phyloP scores from a whole-genome alignment of 2,329 filamentous ascomycete genomes.

The Pestalotiopsis sp. region DNA sequence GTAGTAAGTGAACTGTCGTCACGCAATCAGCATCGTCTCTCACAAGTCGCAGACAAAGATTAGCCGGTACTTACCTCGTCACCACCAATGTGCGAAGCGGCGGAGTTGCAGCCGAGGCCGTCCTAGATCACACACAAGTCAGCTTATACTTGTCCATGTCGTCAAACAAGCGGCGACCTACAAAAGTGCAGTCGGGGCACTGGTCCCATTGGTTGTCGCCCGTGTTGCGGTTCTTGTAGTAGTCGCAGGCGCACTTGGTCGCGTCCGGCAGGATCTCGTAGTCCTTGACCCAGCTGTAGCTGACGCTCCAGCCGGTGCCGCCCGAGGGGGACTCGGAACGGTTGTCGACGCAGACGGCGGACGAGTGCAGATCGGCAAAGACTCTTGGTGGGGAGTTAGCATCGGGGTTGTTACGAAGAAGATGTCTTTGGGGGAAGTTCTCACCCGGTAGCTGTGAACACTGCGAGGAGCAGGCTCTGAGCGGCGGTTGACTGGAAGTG shows the following conservation, averaged over 20 bases:
- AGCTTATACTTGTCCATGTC: not conserved
- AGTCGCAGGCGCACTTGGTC: slow-evolving; percentile 3
- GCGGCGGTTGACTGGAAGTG: not conserved
- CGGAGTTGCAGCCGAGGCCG: slow-evolving; percentile 4
- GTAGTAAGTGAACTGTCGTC: not conserved
- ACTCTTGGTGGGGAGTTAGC: not conserved
- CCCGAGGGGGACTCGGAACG: not conserved
- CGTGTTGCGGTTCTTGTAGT: slow-evolving; percentile 1
- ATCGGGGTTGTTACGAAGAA: not conserved
- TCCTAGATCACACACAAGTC: not conserved
- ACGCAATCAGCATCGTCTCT: not conserved
- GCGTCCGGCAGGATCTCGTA: slow-evolving; percentile 5
- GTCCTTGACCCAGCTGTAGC: slow-evolving; percentile 6
- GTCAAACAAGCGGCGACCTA: not conserved
- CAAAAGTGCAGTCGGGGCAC: slow-evolving; percentile 6
- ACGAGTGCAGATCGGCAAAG: not conserved
- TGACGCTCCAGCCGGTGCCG: not conserved
- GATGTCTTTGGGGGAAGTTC: not conserved
- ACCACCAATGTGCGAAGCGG: slow-evolving; percentile 1
- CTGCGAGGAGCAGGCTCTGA: not conserved
- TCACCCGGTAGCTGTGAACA: not conserved
- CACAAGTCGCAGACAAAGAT: not conserved
- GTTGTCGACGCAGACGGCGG: slow-evolving; percentile 2
- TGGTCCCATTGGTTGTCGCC: slow-evolving; percentile 4
- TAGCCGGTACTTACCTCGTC: not conserved